phyloP scores from a whole-genome alignment of 352 stramenopile genomes.

The Phytophthora podocarpi region DNA sequence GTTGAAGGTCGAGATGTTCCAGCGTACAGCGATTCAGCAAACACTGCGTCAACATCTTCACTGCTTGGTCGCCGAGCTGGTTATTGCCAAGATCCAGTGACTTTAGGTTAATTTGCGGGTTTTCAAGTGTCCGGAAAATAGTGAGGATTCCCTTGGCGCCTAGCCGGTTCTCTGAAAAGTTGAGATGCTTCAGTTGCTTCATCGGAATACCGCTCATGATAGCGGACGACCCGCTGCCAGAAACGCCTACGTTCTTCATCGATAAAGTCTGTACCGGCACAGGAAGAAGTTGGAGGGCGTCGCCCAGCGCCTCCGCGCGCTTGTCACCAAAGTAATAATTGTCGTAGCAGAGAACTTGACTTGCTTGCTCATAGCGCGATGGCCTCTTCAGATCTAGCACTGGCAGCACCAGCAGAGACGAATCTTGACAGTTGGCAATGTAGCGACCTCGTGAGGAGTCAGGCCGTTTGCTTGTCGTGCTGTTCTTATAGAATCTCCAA shows the following conservation, averaged over 20 bases:
- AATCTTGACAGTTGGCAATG: constrained; percentile 58
- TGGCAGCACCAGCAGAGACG: constrained; percentile 66
- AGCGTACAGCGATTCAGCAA: constrained; percentile 74
- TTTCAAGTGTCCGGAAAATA: constrained; percentile 62
- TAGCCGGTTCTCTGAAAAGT: constrained; percentile 70
- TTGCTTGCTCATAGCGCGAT: constrained; percentile 46
- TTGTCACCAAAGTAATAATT: constrained; percentile 84
- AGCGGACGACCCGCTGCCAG: constrained; percentile 53
- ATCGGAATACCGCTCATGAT: constrained; percentile 64
- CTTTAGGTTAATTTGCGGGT: constrained; percentile 60
- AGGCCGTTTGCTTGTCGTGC: constrained; percentile 41
- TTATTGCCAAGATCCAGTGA: constrained; percentile 79
- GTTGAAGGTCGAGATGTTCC: constrained; percentile 59
- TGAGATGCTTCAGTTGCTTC: constrained; percentile 60
- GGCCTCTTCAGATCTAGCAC: constrained; percentile 63
- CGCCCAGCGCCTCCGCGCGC: constrained; percentile 61
- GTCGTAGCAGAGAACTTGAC: constrained; percentile 55
- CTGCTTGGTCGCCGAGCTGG: constrained; percentile 66
- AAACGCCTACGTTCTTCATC: constrained; percentile 77
- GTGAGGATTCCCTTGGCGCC: constrained; percentile 54
- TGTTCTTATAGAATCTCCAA: constrained; percentile 65
- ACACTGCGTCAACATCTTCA: constrained; percentile 60
- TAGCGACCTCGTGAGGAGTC: constrained; percentile 65
- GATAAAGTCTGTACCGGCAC: constrained; percentile 62
- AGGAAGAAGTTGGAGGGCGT: constrained; percentile 61